Evolutionary conservation across 2,329 filamentous ascomycete species (phyloP).

Genomic region (Aspergillus ruber): DNA sequence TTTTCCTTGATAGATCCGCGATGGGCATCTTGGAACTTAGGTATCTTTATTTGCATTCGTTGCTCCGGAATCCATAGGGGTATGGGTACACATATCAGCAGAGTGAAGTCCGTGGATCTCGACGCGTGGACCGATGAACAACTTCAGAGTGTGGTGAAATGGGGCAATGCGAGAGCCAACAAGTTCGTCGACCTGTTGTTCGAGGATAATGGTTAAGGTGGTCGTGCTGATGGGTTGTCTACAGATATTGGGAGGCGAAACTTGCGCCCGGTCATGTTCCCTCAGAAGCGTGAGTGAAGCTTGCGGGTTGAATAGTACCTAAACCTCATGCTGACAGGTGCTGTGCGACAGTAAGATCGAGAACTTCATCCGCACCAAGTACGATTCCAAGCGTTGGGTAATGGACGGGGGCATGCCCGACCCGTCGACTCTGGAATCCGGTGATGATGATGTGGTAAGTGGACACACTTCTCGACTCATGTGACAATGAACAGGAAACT

Average conservation of each 20-base stretch:
- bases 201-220: neutral
- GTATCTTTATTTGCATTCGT: constrained; percentile 94
- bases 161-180: constrained; percentile 94
- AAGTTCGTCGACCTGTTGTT: constrained; percentile 51
- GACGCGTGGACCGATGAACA: constrained; percentile 99
- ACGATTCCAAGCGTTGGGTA: constrained; percentile 98
- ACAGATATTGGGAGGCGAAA: constrained; percentile 86
- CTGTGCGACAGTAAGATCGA: constrained; percentile 69
- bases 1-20: constrained; percentile 62
- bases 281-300: constrained; percentile 63
- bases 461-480: neutral
- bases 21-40: constrained; percentile 99
- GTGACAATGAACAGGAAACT: constrained; percentile 8
- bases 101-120: constrained; percentile 95
- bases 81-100: constrained; percentile 97
- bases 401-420: constrained; percentile 96
- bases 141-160: constrained; percentile 83
- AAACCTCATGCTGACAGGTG: neutral
- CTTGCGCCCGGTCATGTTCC: constrained; percentile 84
- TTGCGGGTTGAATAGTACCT: neutral
- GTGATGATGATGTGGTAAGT: constrained; percentile 71
- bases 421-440: constrained; percentile 79
- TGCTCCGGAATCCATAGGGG: constrained; percentile 97
- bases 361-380: constrained; percentile 99
- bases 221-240: constrained; percentile 7